phyloP scores from a whole-genome alignment of 441 rosid species.

The Mallotus japonicus region DNA sequence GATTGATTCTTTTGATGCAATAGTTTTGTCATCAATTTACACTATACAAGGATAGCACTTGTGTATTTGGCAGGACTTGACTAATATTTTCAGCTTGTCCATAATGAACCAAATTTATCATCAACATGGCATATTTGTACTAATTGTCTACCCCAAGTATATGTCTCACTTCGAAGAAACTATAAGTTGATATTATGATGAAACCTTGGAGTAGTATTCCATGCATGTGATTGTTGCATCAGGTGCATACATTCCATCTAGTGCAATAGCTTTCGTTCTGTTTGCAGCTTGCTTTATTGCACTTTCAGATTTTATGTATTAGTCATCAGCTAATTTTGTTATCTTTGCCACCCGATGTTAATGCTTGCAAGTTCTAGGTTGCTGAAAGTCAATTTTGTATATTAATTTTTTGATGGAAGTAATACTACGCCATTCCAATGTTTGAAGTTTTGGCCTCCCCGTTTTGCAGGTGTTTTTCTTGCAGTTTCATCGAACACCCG shows the following conservation, averaged over 20 bases:
- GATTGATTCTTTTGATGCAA: background rate
- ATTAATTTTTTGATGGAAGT: background rate
- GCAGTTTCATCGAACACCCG: conserved; percentile 88
- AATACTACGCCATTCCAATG: background rate
- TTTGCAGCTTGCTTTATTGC: background rate
- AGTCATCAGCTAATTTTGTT: background rate
- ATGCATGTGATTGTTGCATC: background rate
- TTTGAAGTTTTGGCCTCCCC: background rate
- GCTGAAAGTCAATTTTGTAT: too few species aligned
- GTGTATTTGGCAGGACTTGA: too few species aligned
- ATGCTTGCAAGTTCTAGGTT: background rate
- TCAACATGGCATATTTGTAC: too few species aligned
- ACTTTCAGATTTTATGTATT: too few species aligned
- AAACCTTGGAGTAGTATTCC: background rate
- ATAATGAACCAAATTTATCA: background rate
- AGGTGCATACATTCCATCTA: background rate
- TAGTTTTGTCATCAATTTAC: too few species aligned
- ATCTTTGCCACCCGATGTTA: background rate
- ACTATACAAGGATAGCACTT: too few species aligned
- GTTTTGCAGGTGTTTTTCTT: conserved; percentile 70
- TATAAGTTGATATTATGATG: background rate
- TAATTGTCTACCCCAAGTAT: background rate
- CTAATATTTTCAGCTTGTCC: background rate
- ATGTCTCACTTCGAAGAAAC: background rate
- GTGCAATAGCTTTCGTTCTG: background rate